phyloP scores from a whole-genome alignment of 371 early-diverging fungal species.

The Coemansia sp. region DNA sequence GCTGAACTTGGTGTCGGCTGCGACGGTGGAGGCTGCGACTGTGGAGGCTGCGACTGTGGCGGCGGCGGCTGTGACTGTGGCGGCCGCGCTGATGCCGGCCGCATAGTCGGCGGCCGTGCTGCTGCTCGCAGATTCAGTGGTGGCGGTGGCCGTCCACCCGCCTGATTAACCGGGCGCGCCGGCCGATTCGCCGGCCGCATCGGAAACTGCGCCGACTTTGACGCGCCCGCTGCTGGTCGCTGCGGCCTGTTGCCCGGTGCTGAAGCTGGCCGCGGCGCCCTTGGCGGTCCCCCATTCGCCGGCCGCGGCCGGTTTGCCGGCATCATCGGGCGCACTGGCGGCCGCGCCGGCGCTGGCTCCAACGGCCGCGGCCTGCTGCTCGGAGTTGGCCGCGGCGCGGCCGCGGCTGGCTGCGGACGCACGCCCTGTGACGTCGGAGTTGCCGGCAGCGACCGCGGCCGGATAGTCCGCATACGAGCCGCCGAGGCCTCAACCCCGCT shows the following conservation, averaged over 20 bases:
- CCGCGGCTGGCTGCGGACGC: not conserved
- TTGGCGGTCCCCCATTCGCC: not conserved
- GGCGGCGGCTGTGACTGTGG: too few species aligned
- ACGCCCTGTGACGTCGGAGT: not conserved
- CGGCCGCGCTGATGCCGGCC: too few species aligned
- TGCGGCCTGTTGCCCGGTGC: not conserved
- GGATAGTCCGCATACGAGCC: slow-evolving; percentile 17
- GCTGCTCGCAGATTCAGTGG: too few species aligned
- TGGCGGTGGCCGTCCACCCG: too few species aligned
- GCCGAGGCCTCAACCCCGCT: slow-evolving; percentile 5
- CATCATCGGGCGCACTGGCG: not conserved
- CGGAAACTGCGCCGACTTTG: too few species aligned
- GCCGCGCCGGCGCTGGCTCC: not conserved
- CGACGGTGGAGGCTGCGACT: too few species aligned
- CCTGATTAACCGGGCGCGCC: too few species aligned
- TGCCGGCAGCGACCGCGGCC: not conserved
- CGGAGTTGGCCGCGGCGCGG: not conserved
- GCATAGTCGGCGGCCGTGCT: too few species aligned
- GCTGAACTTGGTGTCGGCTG: not conserved
- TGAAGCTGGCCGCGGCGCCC: not conserved
- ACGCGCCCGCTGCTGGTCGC: not conserved
- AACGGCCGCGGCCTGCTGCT: not conserved
- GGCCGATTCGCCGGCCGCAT: too few species aligned
- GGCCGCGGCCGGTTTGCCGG: not conserved
- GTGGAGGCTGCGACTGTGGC: too few species aligned